These are phyloP conservation scores for Flaveria floridana DNA, from an alignment of 140 eudicot species.

Conservation along the genomic window DNA sequence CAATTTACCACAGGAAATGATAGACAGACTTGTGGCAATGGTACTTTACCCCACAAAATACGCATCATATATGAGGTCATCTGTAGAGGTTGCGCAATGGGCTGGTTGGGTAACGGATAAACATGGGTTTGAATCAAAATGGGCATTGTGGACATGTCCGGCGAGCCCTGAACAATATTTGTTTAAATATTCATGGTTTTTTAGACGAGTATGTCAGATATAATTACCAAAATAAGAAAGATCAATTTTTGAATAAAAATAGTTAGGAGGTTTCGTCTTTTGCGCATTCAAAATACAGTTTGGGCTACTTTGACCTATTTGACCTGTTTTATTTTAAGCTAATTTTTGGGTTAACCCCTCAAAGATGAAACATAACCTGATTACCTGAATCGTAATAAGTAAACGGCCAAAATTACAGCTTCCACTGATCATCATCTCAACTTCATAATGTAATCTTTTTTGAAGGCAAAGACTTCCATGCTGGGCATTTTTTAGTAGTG, in stretches of 20 bases:
- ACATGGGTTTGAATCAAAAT: not conserved
- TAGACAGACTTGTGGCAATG: slow-evolving; percentile 44
- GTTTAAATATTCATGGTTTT: not conserved
- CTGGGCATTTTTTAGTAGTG: not conserved
- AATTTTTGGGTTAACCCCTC: not conserved
- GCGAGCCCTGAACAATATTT: not conserved
- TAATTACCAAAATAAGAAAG: not conserved
- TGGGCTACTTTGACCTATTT: not conserved
- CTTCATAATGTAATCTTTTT: not conserved
- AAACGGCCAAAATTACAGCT: not conserved
- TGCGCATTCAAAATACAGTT: slow-evolving; percentile 1
- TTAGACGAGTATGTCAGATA: not conserved
- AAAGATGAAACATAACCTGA: not conserved
- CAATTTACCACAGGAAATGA: slow-evolving; percentile 38
- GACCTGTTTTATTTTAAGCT: not conserved
- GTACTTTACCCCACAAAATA: slow-evolving; percentile 16
- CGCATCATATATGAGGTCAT: not conserved
- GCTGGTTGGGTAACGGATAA: not conserved
- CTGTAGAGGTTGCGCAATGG: not conserved
- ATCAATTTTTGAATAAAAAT: not conserved
- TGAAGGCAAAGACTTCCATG: not conserved
- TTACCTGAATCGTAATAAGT: not conserved
- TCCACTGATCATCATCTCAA: not conserved
- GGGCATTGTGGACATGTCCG: not conserved
- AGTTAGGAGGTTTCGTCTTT: not conserved